These are phyloP conservation scores for Nymphaea colorata DNA, from an alignment of 164 flowering plant species.

Conservation along the genomic window DNA sequence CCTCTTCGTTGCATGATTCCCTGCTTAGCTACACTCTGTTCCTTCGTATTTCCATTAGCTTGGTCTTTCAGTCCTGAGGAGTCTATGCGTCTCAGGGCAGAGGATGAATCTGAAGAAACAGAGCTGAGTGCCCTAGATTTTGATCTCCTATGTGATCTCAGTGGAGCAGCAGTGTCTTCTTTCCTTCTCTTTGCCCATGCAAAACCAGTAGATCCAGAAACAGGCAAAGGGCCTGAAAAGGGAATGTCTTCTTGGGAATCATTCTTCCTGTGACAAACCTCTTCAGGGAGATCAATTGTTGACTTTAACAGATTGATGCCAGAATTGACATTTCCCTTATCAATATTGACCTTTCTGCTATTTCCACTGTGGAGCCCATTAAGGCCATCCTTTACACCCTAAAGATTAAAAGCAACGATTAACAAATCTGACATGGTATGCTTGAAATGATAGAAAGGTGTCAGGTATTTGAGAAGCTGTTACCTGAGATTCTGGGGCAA, in stretches of 20 bases:
- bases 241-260: constrained; percentile 81
- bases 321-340: constrained; percentile 4
- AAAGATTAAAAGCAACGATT: too few relatives aligned
- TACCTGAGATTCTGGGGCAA: constrained; percentile 10
- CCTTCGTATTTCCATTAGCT: constrained; percentile 27
- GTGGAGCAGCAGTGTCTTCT: constrained; percentile 30
- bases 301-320: constrained; percentile 15
- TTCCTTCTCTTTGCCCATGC: constrained; percentile 78
- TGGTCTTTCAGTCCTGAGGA: constrained; percentile 28
- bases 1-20: constrained; percentile 44
- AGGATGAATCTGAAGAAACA: constrained; percentile 27
- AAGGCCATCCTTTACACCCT: not conserved
- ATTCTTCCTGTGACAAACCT: constrained; percentile 47
- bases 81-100: constrained; percentile 16
- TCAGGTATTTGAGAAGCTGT: not conserved
- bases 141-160: constrained; percentile 52
- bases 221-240: constrained; percentile 74
- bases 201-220: constrained; percentile 79
- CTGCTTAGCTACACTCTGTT: constrained; percentile 25
- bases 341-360: not conserved
- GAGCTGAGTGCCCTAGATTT: constrained; percentile 42
- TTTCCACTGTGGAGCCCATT: constrained; percentile 7
- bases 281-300: constrained; percentile 21
- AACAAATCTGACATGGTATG: too few relatives aligned
- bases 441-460: too few relatives aligned